Evolutionary conservation across 225 moss, liverwort and hornwort species (phyloP).

Genomic region (Neckera pumila): DNA sequence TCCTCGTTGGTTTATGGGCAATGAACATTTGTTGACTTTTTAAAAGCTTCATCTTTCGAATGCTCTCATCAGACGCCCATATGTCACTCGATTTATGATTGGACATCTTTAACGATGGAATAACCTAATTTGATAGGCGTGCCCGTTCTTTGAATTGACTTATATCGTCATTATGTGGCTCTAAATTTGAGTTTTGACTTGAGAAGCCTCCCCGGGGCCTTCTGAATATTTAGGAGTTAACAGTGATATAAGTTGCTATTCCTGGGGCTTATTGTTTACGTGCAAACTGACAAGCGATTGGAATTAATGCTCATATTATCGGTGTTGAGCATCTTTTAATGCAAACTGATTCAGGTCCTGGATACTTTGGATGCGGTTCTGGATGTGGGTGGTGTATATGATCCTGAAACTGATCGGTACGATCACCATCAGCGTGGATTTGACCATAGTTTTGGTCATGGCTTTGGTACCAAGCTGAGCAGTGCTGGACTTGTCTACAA

Average conservation of each 20-base stretch:
- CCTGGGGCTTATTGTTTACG: not conserved
- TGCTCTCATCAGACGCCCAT: not conserved
- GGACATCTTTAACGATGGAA: not conserved
- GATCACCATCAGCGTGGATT: constrained; percentile 98
- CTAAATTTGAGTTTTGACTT: not conserved
- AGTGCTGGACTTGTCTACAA: constrained; percentile 99
- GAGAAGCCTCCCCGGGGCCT: not conserved
- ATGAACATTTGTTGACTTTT: not conserved
- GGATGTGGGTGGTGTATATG: constrained; percentile 80
- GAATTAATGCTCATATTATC: not conserved
- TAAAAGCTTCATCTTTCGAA: not conserved
- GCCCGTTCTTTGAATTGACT: not conserved
- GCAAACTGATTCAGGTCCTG: constrained; percentile 40
- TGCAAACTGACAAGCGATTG: not conserved
- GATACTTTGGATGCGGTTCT: constrained; percentile 83
- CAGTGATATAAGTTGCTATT: not conserved
- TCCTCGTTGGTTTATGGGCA: not conserved
- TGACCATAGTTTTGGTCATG: constrained; percentile 69
- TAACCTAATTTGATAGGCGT: not conserved
- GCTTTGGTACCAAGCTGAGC: constrained; percentile 82
- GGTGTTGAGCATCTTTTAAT: not conserved
- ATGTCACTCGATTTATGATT: not conserved
- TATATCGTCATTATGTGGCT: not conserved
- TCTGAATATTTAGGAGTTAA: not conserved
- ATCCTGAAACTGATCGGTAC: constrained; percentile 68